These are phyloP conservation scores for Irpex rosettiformis DNA, from an alignment of 1,284 basidiomycete genomes.

Conservation along the genomic window DNA sequence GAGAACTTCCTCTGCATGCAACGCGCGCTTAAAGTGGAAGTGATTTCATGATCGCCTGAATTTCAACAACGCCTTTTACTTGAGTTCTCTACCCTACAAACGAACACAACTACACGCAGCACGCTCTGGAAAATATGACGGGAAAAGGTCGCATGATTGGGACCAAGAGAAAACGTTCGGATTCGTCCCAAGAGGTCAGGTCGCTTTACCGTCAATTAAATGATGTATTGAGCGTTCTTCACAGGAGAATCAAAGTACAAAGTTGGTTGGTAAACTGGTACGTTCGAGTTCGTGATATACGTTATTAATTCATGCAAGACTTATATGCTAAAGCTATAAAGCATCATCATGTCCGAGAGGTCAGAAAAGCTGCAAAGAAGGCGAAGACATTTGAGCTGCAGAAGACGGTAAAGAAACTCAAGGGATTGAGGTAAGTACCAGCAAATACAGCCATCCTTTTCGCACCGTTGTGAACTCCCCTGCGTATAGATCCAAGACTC, in stretches of 20 bases:
- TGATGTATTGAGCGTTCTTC: no score
- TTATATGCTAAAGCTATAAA: slow-evolving; percentile 17
- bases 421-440: slow-evolving; percentile 52
- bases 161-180: not conserved
- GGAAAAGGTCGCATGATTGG: not conserved
- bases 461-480: not conserved
- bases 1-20: not conserved
- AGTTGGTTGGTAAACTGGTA: slow-evolving; percentile 37
- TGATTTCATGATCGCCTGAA: not conserved
- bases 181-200: not conserved
- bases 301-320: slow-evolving; percentile 28
- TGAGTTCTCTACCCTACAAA: not conserved
- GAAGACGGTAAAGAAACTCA: slow-evolving; percentile 82
- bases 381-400: slow-evolving; percentile 81
- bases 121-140: not conserved
- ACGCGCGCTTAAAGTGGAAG: no score
- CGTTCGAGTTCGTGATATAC: slow-evolving; percentile 18
- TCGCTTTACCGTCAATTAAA: no score
- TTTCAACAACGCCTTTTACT: not conserved
- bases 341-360: slow-evolving; percentile 70
- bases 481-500: slow-evolving; percentile 38
- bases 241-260: slow-evolving; percentile 35
- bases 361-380: slow-evolving; percentile 75
- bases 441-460: slow-evolving; percentile 15
- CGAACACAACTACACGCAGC: not conserved